Evolutionary conservation across 345 rosid species (phyloP), one percentile per base, ranked within the genome.

Genomic region (Ricinus communis): DNA sequence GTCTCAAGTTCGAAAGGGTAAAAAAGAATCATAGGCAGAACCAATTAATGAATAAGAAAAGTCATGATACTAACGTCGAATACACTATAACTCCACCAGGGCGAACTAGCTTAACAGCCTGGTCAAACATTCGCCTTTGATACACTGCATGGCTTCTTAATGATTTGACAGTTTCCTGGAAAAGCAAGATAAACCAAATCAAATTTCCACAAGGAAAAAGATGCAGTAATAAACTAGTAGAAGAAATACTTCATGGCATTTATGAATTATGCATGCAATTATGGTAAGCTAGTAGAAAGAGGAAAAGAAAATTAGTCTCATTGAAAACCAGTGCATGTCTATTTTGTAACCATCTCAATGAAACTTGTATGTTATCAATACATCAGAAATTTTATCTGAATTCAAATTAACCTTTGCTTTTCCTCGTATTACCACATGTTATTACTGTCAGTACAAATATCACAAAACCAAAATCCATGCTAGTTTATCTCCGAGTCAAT

Each of bases 51-150:
- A 56, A 40, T 38, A 2, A 49, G 58, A 52, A 2, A 67, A 36
- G n/a, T 22, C 52, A 38, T 54, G 36, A 45, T 71, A 82, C 96
- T 84, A 56, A 95, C 99, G 98, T 95, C 66, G 99, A 95, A 87
- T 93, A 95, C 47, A 95, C 97, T 24, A 95, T 75, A 73, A 88
- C 85, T 68, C 99, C 99, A 79, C 98, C 98, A 69, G 94, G 85
- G 25, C 97, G 87, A 82, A 92, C 98, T 72, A 95, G 74, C 82
- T 95, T 96, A 83, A 95, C 90, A 76, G 98, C 99, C 79, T 95
- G 99, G 69, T 95, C 99, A 55, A 95, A 86, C 97, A 95, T 90
- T 85, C 85, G 88, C 79, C 85, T 82, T 74, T 92, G 98, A 81
- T 95, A 95, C 76, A 77, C 83, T 21, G 88, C 97, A 78, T 95